Percentiles rank a stretch among this genome's conserved stretches.
Evolutionary conservation across 257 asterid genomes (phyloP).

Genomic region (Anisodus tanguticus): DNA sequence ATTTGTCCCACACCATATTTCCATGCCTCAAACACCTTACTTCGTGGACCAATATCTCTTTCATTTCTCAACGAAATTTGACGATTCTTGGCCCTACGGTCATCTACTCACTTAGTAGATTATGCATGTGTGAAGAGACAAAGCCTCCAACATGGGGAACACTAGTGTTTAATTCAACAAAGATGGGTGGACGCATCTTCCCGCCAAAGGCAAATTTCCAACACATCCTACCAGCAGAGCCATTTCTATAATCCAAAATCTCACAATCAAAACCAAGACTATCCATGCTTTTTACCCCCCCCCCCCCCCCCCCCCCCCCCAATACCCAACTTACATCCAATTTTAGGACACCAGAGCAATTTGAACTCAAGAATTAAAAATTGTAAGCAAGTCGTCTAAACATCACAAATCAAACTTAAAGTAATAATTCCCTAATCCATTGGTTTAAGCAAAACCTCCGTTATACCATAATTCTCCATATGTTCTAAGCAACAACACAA

Average conservation of each 20-base stretch:
- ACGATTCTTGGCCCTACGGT: no score
- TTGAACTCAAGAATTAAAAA: not conserved
- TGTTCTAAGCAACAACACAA: not conserved
- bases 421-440: not conserved
- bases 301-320: no score
- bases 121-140: no score
- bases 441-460: not conserved
- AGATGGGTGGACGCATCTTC: no score
- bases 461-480: not conserved
- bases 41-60: no score
- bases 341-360: conserved; percentile 3
- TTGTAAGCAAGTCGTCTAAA: not conserved
- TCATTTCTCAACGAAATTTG: no score
- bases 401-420: conserved; percentile 2
- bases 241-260: not conserved
- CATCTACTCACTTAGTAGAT: no score
- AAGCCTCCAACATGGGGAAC: no score
- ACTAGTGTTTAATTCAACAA: no score
- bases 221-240: not conserved
- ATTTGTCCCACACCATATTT: no score
- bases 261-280: conserved; percentile 13
- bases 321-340: not conserved
- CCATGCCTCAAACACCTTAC: no score
- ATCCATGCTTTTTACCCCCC: not conserved
- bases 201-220: no score